Conservation (phyloP, 1,284 basidiomycete species). For the Tremellales sp. region DNA sequence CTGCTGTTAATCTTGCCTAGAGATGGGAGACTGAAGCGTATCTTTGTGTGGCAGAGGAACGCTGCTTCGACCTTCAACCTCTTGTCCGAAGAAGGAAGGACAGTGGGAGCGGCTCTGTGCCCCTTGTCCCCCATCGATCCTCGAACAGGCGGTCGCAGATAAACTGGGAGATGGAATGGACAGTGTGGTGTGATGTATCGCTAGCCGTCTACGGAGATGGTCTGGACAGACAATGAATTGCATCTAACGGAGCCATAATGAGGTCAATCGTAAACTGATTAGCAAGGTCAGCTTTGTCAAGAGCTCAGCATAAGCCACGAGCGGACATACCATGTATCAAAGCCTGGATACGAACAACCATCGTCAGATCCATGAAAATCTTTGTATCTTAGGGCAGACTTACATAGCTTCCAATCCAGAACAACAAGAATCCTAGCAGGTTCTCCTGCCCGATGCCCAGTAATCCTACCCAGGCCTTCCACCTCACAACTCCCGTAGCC, state of each 20-base stretch:
- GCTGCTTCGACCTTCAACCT: slow-evolving; percentile 94
- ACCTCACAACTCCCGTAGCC: slow-evolving; percentile 6
- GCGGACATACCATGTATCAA: slow-evolving; percentile 36
- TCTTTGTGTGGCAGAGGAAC: slow-evolving; percentile 60
- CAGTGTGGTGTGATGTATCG: too few species aligned
- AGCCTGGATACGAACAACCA: too few species aligned
- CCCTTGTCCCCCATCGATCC: slow-evolving; percentile 55
- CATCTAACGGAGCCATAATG: too few species aligned
- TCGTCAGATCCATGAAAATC: slow-evolving; percentile 45
- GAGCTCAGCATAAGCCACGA: not conserved
- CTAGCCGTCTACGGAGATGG: too few species aligned
- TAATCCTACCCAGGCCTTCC: slow-evolving; percentile 55
- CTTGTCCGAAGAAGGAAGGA: slow-evolving; percentile 83
- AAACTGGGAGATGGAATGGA: too few species aligned
- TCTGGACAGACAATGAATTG: too few species aligned
- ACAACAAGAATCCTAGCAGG: slow-evolving; percentile 75
- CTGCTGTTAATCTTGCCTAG: not conserved
- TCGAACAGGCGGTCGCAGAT: slow-evolving; percentile 22
- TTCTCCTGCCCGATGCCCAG: slow-evolving; percentile 80
- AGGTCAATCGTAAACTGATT: slow-evolving; percentile 3
- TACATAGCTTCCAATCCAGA: slow-evolving; percentile 87
- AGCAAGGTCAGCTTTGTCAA: not conserved
- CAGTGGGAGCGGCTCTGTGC: slow-evolving; percentile 82
- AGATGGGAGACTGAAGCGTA: slow-evolving; percentile 1
- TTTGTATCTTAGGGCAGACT: not conserved